Base-by-base conservation (phyloP, 108 stramenopile species). In the Cyclotella distinguenda region DNA sequence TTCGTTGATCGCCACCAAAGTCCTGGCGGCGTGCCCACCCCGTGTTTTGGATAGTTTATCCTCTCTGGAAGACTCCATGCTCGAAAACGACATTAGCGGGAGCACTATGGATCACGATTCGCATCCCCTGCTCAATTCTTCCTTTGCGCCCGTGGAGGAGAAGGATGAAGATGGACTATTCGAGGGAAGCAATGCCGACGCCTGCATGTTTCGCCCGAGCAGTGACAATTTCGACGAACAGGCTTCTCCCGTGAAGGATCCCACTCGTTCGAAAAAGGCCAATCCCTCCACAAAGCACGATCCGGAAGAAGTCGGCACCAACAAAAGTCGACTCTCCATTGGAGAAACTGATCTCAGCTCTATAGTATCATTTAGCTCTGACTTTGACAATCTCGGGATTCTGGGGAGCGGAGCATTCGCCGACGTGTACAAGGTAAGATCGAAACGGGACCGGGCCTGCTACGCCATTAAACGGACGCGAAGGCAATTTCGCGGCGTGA, bases 341-440 rank as follows among this genome's bases (percentile, higher is more conserved):
- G 65, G 44, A 33, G 55, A 65, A 4, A 38, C 44, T 31, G 39
- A 51, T 53, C 45, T 60, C 26, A 40, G 55, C 28, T 52, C 77
- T 2, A 45, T 76, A 9, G 56, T 86, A 18, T 84, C 84, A 47
- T 83, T 90, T 52, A 55, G 68, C 30, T 65, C 71, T 11, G 77
- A 83, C 54, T 93, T 93, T 66, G 77, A 84, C 19, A 86, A 85
- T 61, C 53, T 88, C 22, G 54, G 84, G 0, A 60, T 71, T 30
- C 68, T 93, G 19, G 91, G 91, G 15, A 85, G 82, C 49, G 91
- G 91, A 19, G 73, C 88, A 22, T 90, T 90, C 67, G 88, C 88
- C 2, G 89, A 90, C 49, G 91, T 90, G 1, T 89, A 84, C 81
- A 90, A 90, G 67, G 91, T 86, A n/a, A 67, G 83, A 32, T 88